Percentiles rank a stretch among this genome's conserved stretches.
Evolutionary conservation across 2,329 filamentous ascomycete species (phyloP).

Genomic region (Ophiostoma ulmi): DNA sequence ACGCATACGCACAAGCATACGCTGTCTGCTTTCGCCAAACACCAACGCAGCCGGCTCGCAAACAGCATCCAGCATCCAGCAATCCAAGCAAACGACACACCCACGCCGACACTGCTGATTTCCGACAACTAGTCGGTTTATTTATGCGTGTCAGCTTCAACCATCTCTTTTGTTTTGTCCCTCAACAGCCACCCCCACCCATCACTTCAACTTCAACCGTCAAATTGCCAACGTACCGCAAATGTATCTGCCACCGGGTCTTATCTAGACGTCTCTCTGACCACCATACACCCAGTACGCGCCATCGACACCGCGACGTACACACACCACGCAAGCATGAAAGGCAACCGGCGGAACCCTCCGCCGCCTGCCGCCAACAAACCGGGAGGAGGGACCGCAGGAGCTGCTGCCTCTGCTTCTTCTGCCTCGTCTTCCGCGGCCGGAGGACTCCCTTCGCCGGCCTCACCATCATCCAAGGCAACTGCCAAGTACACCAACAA

Average conservation of each 20-base stretch:
- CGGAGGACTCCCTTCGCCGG: constrained; percentile 33
- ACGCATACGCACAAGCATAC: neutral
- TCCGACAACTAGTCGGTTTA: neutral
- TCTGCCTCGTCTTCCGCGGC: constrained; percentile 15
- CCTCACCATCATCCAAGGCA: constrained; percentile 48
- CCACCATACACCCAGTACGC: neutral
- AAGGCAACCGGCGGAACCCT: constrained; percentile 34
- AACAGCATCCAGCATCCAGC: neutral
- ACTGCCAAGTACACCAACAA: constrained; percentile 62
- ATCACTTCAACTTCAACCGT: neutral
- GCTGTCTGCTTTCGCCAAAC: neutral
- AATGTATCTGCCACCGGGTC: constrained; percentile 20
- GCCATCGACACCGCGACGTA: neutral
- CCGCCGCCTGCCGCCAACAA: constrained; percentile 27
- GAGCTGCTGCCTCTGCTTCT: neutral
- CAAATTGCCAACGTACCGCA: neutral
- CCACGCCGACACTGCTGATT: neutral
- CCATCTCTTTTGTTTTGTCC: neutral
- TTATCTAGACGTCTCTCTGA: constrained; percentile 8
- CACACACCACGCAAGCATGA: constrained; percentile 31
- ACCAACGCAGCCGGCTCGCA: neutral
- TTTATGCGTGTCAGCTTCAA: neutral
- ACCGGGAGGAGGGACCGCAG: constrained; percentile 3
- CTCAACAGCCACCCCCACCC: neutral
- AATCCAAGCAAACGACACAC: neutral